These are phyloP conservation scores for Cerioporus squamosus DNA, from an alignment of 1,284 basidiomycete species.

Conservation along the genomic window DNA sequence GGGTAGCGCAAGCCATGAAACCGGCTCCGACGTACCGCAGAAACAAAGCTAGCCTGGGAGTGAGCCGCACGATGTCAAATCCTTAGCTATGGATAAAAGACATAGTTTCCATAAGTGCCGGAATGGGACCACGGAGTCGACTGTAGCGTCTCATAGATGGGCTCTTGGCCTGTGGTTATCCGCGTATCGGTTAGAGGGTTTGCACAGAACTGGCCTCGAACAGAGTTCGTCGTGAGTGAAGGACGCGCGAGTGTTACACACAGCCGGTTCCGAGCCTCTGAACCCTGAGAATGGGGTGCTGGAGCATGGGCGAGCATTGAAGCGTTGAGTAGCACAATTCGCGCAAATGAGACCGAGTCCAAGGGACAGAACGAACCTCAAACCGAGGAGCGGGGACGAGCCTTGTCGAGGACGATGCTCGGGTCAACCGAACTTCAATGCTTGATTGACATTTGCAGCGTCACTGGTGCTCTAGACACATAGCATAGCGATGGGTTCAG, in stretches of 20 bases:
- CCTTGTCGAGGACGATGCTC: too few relatives aligned
- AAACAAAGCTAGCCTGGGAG: constrained; percentile 1
- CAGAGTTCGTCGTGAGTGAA: neutral
- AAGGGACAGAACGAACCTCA: too few relatives aligned
- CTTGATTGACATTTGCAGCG: too few relatives aligned
- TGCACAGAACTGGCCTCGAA: neutral
- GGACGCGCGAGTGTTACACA: too few relatives aligned
- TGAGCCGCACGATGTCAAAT: neutral
- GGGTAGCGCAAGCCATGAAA: neutral
- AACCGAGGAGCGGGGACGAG: too few relatives aligned
- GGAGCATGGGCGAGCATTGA: neutral
- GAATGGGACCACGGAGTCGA: neutral
- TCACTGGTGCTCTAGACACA: too few relatives aligned
- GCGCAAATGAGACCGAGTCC: too few relatives aligned
- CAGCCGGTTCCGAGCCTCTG: too few relatives aligned
- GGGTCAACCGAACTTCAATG: too few relatives aligned
- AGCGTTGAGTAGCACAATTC: too few relatives aligned
- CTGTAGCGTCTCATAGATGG: neutral
- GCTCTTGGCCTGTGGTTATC: neutral
- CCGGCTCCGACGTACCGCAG: constrained; percentile 8
- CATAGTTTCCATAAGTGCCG: neutral
- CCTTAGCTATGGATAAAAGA: neutral
- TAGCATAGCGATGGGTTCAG: too few relatives aligned
- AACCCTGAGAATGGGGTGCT: neutral
- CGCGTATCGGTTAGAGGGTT: neutral